Base-by-base conservation (phyloP, 169 alveolate genomes). In the Eimeria mitis region DNA sequence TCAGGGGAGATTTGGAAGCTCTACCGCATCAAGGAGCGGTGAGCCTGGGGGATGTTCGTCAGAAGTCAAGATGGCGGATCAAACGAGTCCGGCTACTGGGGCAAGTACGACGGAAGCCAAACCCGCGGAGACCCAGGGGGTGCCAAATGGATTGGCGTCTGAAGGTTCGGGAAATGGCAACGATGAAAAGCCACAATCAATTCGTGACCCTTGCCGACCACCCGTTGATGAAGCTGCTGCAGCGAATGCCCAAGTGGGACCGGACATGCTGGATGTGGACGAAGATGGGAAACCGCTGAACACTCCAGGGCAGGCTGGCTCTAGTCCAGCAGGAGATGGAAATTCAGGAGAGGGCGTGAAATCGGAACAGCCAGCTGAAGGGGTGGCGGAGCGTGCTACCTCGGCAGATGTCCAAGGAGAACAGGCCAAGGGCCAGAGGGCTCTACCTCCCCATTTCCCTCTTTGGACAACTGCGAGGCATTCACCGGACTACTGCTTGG, bases 401-500 rank as follows among this genome's bases (percentile, higher is more conserved):
- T 44, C 84, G n/a, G 87, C 34, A 5, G 73, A 68, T 44, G 88
- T 59, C 9, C 59, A 42, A 52, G 89, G 52, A 31, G 94, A 47
- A 21, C 65, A 47, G 56, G 37, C 73, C 11, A 71, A 40, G 37
- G 47, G 37, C 71, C 65, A 56, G 63, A 52, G 91, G 84, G 47
- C 91, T 19, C 65, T 95, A 59, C 96, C 97, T 61, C 95, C 94
- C 14, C 96, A 97, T 13, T 98, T 97, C 94, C 99, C 99, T 11
- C 96, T 98, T 56, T 98, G 99, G 99, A 97, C 96, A 76, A 89
- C 96, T 9, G 97, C 98, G 31, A 96, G 97, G 70, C 96, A 97
- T 89, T 96, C 99, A 34, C 98, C 97, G 49, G 99, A 98, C 95
- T 98, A 98, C 95, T 98, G 98, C 89, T 89, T 98, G 61, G 97